phyloP scores from a whole-genome alignment of 1,139 yeast genomes.

The Pneumocystis wakefieldiae region DNA sequence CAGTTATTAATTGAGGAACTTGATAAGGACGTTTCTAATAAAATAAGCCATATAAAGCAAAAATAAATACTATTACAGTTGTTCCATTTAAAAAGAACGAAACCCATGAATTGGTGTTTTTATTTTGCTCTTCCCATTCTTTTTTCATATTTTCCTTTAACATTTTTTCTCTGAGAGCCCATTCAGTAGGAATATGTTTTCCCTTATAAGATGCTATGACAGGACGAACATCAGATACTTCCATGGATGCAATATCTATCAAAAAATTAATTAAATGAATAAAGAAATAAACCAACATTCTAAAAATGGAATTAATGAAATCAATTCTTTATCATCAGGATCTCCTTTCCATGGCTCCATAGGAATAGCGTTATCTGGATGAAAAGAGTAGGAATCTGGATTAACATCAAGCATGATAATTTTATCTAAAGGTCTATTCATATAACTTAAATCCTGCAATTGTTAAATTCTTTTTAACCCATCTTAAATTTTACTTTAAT shows the following conservation, averaged over 20 bases:
- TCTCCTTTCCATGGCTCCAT: slow-evolving; percentile 76
- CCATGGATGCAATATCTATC: slow-evolving; percentile 60
- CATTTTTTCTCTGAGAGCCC: slow-evolving; percentile 55
- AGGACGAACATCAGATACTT: slow-evolving; percentile 80
- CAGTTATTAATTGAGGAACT: slow-evolving; percentile 76
- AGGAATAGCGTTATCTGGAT: slow-evolving; percentile 84
- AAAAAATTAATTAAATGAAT: neutral
- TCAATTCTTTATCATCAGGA: slow-evolving; percentile 58
- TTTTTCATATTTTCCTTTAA: slow-evolving; percentile 57
- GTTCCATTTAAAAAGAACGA: neutral
- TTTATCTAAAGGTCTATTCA: slow-evolving; percentile 81
- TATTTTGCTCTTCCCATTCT: slow-evolving; percentile 39
- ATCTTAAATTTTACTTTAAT: slow-evolving; percentile 24
- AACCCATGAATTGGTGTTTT: slow-evolving; percentile 5
- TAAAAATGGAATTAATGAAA: slow-evolving; percentile 74
- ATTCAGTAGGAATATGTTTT: slow-evolving; percentile 62
- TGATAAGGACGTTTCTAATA: neutral
- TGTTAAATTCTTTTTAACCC: slow-evolving; percentile 28
- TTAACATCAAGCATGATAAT: slow-evolving; percentile 68
- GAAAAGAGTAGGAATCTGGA: slow-evolving; percentile 56
- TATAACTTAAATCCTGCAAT: slow-evolving; percentile 50
- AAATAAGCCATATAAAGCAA: neutral
- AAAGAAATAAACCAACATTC: slow-evolving; percentile 37
- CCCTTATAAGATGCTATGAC: slow-evolving; percentile 55
- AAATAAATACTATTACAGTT: neutral